These are phyloP conservation scores for Zygoascus tannicola DNA, from an alignment of 805 yeast species.

Conservation along the genomic window DNA sequence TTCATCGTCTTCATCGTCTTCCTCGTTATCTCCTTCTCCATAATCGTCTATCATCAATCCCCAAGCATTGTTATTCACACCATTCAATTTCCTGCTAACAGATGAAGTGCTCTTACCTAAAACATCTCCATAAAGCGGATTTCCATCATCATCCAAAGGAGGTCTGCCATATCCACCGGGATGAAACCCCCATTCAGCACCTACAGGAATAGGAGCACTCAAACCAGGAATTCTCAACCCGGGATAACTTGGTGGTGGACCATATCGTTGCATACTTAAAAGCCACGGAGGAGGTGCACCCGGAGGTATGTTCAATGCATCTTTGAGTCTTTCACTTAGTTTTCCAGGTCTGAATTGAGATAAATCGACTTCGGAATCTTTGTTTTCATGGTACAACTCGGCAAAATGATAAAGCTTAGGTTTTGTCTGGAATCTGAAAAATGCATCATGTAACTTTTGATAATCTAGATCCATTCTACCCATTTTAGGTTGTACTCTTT, in stretches of 20 bases:
- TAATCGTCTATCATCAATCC: constrained; percentile 11
- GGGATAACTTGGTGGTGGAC: constrained; percentile 80
- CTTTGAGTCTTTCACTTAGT: constrained; percentile 48
- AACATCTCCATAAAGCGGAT: constrained; percentile 30
- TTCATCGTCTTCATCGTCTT: constrained; percentile 24
- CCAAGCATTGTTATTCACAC: constrained; percentile 16
- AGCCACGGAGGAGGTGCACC: constrained; percentile 74
- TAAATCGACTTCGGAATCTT: constrained; percentile 43
- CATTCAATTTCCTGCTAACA: constrained; percentile 23
- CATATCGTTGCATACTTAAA: constrained; percentile 52
- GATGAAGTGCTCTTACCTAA: constrained; percentile 16
- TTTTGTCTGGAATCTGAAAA: constrained; percentile 68
- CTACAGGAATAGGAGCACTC: constrained; percentile 34
- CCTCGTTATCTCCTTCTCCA: constrained; percentile 12
- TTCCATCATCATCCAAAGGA: constrained; percentile 28
- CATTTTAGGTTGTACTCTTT: constrained; percentile 81
- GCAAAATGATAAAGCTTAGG: constrained; percentile 69
- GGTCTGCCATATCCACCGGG: constrained; percentile 35
- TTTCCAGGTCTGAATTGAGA: constrained; percentile 53
- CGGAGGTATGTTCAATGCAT: constrained; percentile 59
- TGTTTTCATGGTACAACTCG: constrained; percentile 70
- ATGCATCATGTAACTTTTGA: constrained; percentile 72
- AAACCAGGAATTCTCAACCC: constrained; percentile 49
- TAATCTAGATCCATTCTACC: constrained; percentile 82
- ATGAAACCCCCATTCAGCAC: constrained; percentile 33